A percentile compares a stretch with the other conserved stretches of the same genome.
Evolutionary conservation across 495 filamentous ascomycete genomes (phyloP).

Genomic region (Penicillium tannophilum): DNA sequence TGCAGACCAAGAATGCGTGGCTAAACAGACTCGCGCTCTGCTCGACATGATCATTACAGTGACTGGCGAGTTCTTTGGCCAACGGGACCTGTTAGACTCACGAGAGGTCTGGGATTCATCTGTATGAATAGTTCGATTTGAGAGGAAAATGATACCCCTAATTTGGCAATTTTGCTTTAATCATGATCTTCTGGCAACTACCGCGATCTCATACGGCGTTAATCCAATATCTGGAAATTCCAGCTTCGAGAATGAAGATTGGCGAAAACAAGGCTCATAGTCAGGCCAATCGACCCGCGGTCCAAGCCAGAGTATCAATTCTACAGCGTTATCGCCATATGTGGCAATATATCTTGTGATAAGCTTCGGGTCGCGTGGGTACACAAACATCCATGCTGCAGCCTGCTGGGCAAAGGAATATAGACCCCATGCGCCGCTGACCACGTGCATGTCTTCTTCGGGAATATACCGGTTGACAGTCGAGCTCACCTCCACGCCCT

Average conservation of each 20-base stretch:
- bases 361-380: constrained; percentile 52
- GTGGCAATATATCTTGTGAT: constrained; percentile 45
- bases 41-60: constrained; percentile 93
- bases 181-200: constrained; percentile 23
- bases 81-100: constrained; percentile 79
- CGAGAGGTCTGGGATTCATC: constrained; percentile 52
- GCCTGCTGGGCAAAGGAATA: constrained; percentile 37
- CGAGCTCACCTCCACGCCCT: constrained; percentile 50
- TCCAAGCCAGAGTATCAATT: constrained; percentile 53
- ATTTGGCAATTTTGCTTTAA: constrained; percentile 1
- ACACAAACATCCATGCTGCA: constrained; percentile 56
- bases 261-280: constrained; percentile 33
- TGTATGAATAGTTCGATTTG: background rate
- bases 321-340: constrained; percentile 26
- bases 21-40: constrained; percentile 47
- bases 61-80: constrained; percentile 87
- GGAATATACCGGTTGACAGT: constrained; percentile 50
- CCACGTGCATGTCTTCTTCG: constrained; percentile 40
- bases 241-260: constrained; percentile 26
- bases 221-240: constrained; percentile 31
- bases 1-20: background rate
- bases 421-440: constrained; percentile 47
- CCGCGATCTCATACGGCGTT: constrained; percentile 35
- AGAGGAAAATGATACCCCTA: constrained; percentile 22
- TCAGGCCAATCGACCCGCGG: constrained; percentile 51